phyloP scores from a whole-genome alignment of 495 filamentous ascomycete genomes.

The Echria macrotheca region DNA sequence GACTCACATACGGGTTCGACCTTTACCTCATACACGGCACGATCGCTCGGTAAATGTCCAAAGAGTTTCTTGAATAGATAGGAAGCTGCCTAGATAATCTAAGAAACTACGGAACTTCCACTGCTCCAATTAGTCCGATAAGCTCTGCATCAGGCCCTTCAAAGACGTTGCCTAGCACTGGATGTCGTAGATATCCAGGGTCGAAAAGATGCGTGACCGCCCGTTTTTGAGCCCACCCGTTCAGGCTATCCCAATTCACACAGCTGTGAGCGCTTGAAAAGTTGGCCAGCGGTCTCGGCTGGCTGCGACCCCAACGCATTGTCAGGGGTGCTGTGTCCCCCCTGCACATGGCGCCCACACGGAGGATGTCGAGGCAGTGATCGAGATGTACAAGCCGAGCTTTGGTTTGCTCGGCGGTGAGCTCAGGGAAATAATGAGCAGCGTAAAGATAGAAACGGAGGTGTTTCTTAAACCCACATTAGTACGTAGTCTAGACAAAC shows the following conservation, averaged over 20 bases:
- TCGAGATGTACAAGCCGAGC: neutral
- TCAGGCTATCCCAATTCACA: neutral
- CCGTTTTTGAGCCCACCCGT: neutral
- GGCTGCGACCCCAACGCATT: neutral
- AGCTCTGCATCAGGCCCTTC: no score
- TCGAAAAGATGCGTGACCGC: neutral
- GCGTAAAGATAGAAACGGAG: no score
- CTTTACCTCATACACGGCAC: no score
- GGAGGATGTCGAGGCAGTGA: neutral
- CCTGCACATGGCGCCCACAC: neutral
- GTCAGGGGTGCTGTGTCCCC: neutral
- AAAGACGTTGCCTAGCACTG: neutral
- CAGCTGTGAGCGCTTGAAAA: neutral
- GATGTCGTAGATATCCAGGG: neutral
- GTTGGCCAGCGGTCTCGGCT: neutral
- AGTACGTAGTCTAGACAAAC: no score
- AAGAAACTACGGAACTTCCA: no score
- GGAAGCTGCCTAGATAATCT: no score
- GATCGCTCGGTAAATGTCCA: no score
- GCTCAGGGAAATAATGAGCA: neutral
- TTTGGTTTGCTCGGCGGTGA: neutral
- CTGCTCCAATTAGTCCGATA: no score
- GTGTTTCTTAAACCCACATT: no score
- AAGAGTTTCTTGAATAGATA: no score
- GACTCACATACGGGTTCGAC: no score